Conservation (phyloP, 176 grass and related monocot species). For the Eleusine coracana region DNA sequence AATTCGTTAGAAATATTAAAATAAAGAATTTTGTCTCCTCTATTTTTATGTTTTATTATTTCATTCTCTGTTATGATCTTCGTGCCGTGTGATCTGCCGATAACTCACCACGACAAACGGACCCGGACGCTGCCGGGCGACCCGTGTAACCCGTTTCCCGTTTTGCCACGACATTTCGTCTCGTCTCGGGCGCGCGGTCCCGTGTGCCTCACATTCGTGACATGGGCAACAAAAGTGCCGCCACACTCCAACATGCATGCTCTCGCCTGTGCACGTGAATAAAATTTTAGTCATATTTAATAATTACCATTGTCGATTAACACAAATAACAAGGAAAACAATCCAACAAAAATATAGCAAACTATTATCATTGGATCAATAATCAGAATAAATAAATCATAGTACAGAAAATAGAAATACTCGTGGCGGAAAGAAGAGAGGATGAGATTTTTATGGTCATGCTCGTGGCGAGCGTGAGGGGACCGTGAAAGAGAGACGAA, state of each 20-base stretch:
- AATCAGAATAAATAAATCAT: too few species aligned
- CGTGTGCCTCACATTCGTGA: background rate
- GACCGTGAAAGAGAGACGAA: too few species aligned
- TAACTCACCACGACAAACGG: background rate
- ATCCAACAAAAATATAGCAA: too few species aligned
- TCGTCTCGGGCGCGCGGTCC: background rate
- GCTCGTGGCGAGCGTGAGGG: background rate
- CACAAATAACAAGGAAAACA: background rate
- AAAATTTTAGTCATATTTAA: background rate
- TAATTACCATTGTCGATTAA: background rate
- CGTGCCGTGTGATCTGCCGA: too few species aligned
- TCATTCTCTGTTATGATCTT: too few species aligned
- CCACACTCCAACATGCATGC: background rate
- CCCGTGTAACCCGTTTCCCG: background rate
- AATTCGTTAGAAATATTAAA: too few species aligned
- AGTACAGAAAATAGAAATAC: too few species aligned
- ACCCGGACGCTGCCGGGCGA: background rate
- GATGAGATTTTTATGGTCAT: too few species aligned
- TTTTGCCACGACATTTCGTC: conserved; percentile 22
- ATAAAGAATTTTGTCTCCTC: too few species aligned
- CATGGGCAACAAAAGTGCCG: background rate
- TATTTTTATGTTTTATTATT: too few species aligned
- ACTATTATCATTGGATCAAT: too few species aligned
- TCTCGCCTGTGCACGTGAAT: background rate
- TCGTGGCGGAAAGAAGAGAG: too few species aligned